These are phyloP conservation scores for Pestalotiopsis sp. DNA, from an alignment of 2,329 filamentous ascomycete genomes.

Conservation along the genomic window DNA sequence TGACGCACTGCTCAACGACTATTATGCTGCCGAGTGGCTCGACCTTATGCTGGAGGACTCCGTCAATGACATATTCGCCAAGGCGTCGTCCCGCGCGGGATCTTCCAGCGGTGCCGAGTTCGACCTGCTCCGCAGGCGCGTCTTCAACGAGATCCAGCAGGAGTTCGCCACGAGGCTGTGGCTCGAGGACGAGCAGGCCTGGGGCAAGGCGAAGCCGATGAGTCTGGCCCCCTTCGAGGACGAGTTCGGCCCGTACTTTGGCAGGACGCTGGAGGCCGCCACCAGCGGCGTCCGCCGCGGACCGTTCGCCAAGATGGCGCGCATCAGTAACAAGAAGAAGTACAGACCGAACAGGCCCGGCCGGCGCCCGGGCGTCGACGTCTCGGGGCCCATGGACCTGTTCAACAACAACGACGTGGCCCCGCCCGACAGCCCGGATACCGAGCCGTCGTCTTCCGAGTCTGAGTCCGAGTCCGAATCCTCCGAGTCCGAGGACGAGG, in stretches of 20 bases:
- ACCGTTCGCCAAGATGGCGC: background rate
- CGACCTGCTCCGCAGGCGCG: background rate
- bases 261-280: background rate
- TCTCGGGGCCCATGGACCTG: background rate
- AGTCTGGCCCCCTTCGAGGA: background rate
- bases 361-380: background rate
- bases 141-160: background rate
- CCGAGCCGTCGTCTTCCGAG: background rate
- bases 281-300: background rate
- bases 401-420: background rate
- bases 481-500: background rate
- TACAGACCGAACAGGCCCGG: background rate
- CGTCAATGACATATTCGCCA: background rate
- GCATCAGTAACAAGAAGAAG: background rate
- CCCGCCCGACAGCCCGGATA: background rate
- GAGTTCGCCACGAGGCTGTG: background rate
- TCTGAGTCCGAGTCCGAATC: background rate
- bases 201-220: background rate
- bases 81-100: background rate
- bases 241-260: slow-evolving; percentile 2
- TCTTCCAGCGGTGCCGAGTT: background rate
- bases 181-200: background rate
- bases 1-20: background rate
- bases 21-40: background rate
- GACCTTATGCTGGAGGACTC: background rate